Evolutionary conservation across 768 basidiomycete species (phyloP).

Genomic region (Kwoniella dejecticola): DNA sequence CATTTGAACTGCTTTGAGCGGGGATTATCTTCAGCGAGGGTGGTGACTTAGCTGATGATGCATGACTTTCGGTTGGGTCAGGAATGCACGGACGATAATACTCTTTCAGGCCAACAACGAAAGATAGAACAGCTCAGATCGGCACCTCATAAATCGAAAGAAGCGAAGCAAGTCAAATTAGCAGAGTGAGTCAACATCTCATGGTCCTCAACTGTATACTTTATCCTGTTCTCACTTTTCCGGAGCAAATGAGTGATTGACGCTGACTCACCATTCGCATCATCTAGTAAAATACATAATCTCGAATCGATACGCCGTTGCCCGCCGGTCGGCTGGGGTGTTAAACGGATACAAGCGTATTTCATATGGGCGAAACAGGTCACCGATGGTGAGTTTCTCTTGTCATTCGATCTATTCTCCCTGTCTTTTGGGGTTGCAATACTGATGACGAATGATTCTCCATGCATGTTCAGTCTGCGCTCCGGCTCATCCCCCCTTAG

Average conservation of each 20-base stretch:
- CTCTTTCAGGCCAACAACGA: conserved; percentile 34
- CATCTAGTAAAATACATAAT: conserved; percentile 51
- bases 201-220: no score
- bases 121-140: conserved; percentile 49
- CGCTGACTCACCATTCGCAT: no score
- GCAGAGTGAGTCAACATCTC: conserved; percentile 43
- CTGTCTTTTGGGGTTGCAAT: neutral
- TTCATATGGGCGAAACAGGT: conserved; percentile 53
- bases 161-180: conserved; percentile 54
- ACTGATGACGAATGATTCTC: neutral
- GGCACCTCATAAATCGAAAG: conserved; percentile 44
- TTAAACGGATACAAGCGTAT: conserved; percentile 50
- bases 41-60: no score
- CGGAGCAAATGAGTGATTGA: no score
- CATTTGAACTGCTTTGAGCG: neutral
- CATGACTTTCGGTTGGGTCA: conserved; percentile 10
- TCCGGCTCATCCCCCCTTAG: conserved; percentile 39
- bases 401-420: neutral
- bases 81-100: conserved; percentile 52
- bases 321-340: conserved; percentile 53
- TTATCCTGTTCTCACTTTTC: no score
- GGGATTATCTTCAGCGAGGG: no score
- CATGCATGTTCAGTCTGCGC: conserved; percentile 43
- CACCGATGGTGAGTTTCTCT: conserved; percentile 44
- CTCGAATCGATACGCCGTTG: conserved; percentile 47